Percentiles rank a stretch among this genome's conserved stretches.
phyloP scores from a whole-genome alignment of 1,284 basidiomycete species.

The Cryptococcus maquisensis region DNA sequence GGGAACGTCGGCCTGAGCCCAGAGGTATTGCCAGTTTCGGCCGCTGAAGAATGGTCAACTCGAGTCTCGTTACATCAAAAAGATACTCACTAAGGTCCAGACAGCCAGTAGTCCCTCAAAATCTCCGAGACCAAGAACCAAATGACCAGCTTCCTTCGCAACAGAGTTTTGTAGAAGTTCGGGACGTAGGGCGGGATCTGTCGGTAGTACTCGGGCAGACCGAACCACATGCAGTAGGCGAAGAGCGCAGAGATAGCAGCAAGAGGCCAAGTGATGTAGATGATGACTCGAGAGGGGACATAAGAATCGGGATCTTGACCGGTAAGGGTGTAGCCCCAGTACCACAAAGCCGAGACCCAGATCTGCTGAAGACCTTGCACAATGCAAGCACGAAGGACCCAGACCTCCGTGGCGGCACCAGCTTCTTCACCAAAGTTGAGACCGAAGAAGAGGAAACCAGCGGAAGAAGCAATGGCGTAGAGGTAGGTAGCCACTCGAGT shows the following conservation, averaged over 20 bases:
- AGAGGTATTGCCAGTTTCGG: constrained; percentile 88
- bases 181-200: constrained; percentile 90
- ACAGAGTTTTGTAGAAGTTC: constrained; percentile 79
- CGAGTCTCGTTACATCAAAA: not conserved
- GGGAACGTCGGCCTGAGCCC: constrained; percentile 69
- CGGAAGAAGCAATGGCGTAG: constrained; percentile 82
- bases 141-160: constrained; percentile 80
- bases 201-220: constrained; percentile 63
- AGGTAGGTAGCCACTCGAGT: constrained; percentile 75
- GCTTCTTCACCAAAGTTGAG: constrained; percentile 95
- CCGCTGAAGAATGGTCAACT: constrained; percentile 56
- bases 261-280: constrained; percentile 76
- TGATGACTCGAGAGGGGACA: constrained; percentile 51
- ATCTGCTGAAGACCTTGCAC: constrained; percentile 90
- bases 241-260: constrained; percentile 68
- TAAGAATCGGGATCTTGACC: constrained; percentile 42
- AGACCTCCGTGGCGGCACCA: constrained; percentile 84
- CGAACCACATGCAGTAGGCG: constrained; percentile 73
- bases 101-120: constrained; percentile 86
- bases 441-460: constrained; percentile 86
- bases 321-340: constrained; percentile 81
- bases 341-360: constrained; percentile 86
- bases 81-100: constrained; percentile 61
- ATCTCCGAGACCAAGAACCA: constrained; percentile 90
- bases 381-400: constrained; percentile 80